A percentile compares a stretch with the other conserved stretches of the same genome.
Conservation (phyloP, 2,329 filamentous ascomycete species). For the Rhytidhysteron rufulum region DNA sequence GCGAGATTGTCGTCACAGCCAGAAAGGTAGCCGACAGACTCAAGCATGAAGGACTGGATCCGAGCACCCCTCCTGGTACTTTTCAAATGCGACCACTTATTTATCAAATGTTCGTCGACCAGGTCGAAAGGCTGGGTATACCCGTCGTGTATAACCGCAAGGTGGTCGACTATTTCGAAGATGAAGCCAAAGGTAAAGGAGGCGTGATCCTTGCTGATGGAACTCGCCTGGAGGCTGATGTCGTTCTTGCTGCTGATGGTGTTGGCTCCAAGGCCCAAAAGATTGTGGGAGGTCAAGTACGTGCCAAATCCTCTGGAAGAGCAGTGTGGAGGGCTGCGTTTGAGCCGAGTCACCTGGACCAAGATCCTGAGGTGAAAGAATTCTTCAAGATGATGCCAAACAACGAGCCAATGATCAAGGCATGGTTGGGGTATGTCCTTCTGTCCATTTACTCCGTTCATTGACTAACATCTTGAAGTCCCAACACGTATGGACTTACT, state of each 20-base stretch:
- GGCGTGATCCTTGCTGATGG: conserved; percentile 37
- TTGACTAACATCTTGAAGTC: conserved; percentile 13
- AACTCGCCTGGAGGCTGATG: conserved; percentile 39
- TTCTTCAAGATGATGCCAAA: conserved; percentile 43
- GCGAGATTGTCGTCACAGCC: conserved; percentile 47
- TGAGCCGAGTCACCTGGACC: conserved; percentile 41
- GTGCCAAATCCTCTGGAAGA: conserved; percentile 35
- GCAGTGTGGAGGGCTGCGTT: conserved; percentile 41
- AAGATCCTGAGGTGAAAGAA: conserved; percentile 45
- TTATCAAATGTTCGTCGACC: conserved; percentile 53
- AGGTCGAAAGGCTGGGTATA: conserved; percentile 45
- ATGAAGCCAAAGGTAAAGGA: conserved; percentile 35
- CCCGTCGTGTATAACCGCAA: conserved; percentile 40
- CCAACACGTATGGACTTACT: conserved; percentile 43
- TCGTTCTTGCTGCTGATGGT: conserved; percentile 39
- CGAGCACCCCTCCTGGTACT: conserved; percentile 49
- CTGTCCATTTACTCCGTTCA: neutral
- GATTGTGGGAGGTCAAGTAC: conserved; percentile 42
- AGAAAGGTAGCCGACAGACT: conserved; percentile 50
- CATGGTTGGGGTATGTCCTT: conserved; percentile 37
- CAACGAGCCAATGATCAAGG: conserved; percentile 43
- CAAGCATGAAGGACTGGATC: conserved; percentile 41
- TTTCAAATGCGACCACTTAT: conserved; percentile 56
- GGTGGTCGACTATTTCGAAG: conserved; percentile 44
- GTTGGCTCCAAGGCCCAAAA: conserved; percentile 45